These are phyloP conservation scores for Aspergillus haitiensis DNA, from an alignment of 495 filamentous ascomycete species.

Conservation along the genomic window DNA sequence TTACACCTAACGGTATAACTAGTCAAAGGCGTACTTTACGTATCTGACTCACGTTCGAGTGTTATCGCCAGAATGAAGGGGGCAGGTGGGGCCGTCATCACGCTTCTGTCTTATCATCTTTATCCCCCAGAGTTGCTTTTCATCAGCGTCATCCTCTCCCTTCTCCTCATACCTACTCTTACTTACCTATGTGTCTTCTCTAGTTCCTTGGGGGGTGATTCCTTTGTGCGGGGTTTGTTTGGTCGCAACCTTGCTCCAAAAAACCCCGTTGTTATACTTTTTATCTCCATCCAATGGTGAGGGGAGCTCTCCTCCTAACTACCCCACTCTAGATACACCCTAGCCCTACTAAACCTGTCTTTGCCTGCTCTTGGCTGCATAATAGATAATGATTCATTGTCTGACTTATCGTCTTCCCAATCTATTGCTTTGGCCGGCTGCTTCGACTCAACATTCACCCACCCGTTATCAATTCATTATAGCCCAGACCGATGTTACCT, in stretches of 20 bases:
- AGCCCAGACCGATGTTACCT: too few relatives aligned
- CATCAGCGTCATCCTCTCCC: too few relatives aligned
- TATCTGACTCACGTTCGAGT: too few relatives aligned
- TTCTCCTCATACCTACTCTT: too few relatives aligned
- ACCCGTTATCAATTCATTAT: too few relatives aligned
- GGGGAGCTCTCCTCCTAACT: neutral
- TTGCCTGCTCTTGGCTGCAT: neutral
- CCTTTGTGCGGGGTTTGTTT: slow-evolving; percentile 11
- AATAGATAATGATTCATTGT: neutral
- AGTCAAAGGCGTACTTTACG: too few relatives aligned
- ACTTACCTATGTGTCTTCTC: too few relatives aligned
- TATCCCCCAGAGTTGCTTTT: too few relatives aligned
- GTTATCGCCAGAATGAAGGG: too few relatives aligned
- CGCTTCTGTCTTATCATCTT: neutral
- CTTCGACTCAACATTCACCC: neutral
- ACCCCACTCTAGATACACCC: neutral
- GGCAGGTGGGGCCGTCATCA: slow-evolving; percentile 12
- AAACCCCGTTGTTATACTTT: neutral
- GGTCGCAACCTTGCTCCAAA: neutral
- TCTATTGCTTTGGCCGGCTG: neutral
- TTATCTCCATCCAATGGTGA: slow-evolving; percentile 14
- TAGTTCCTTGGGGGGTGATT: neutral
- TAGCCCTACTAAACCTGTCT: neutral
- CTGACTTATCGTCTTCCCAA: neutral
- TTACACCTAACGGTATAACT: too few relatives aligned